These are phyloP conservation scores for Symbiotaphrina buchneri DNA, from an alignment of 495 filamentous ascomycete species.

Conservation along the genomic window DNA sequence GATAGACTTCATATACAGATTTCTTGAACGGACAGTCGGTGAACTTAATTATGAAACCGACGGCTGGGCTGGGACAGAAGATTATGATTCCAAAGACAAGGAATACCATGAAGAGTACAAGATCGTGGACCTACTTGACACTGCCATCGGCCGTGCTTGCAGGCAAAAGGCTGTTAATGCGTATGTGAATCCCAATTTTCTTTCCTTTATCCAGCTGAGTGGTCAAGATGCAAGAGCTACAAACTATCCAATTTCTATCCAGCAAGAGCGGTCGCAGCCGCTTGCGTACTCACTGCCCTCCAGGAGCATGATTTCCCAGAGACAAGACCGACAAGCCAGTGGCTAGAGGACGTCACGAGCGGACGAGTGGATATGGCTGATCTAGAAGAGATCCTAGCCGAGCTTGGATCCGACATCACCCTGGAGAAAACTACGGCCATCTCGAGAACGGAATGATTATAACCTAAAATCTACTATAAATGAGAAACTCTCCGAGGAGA, in stretches of 20 bases:
- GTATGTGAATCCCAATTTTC: slow-evolving; percentile 8
- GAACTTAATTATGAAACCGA: slow-evolving; percentile 8
- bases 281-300: slow-evolving; percentile 13
- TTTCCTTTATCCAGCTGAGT: neutral
- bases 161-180: slow-evolving; percentile 11
- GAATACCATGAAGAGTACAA: slow-evolving; percentile 17
- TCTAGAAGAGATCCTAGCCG: slow-evolving; percentile 1
- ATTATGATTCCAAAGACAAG: slow-evolving; percentile 10
- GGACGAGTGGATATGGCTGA: slow-evolving; percentile 2
- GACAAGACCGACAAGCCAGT: neutral
- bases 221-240: slow-evolving; percentile 10
- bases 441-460: no score
- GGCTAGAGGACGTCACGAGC: slow-evolving; percentile 3
- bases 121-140: slow-evolving; percentile 15
- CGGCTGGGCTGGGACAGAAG: slow-evolving; percentile 9
- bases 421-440: no score
- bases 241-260: slow-evolving; percentile 16
- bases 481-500: no score
- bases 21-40: slow-evolving; percentile 13
- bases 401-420: no score
- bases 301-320: slow-evolving; percentile 9
- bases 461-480: no score
- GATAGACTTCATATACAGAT: slow-evolving; percentile 16
- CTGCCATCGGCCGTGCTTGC: slow-evolving; percentile 13
- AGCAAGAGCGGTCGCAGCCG: slow-evolving; percentile 16